Evolutionary conservation across 1,139 yeast genomes (phyloP).

Genomic region (Zhuliangozyma blackwelliae): DNA sequence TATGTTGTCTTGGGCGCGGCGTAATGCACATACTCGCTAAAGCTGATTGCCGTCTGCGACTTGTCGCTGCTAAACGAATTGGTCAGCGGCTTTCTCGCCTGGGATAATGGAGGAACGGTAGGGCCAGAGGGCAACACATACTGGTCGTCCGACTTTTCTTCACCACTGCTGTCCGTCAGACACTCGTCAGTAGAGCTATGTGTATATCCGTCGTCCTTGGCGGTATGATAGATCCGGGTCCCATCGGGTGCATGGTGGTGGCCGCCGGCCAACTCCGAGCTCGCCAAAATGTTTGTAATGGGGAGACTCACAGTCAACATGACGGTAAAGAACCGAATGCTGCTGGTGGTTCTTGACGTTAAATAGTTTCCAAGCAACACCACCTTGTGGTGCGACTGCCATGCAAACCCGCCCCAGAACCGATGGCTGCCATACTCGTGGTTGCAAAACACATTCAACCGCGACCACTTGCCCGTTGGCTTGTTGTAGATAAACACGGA

Average conservation of each 20-base stretch:
- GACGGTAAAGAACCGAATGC: slow-evolving; percentile 55
- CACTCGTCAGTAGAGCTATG: slow-evolving; percentile 5
- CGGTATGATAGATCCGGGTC: slow-evolving; percentile 14
- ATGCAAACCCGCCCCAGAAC: slow-evolving; percentile 63
- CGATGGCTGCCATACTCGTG: slow-evolving; percentile 55
- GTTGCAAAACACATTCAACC: slow-evolving; percentile 53
- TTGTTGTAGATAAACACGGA: slow-evolving; percentile 56
- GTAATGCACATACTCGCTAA: slow-evolving; percentile 71
- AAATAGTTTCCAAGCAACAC: slow-evolving; percentile 49
- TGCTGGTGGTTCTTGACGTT: slow-evolving; percentile 46
- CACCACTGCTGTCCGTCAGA: slow-evolving; percentile 15
- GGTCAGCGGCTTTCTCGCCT: slow-evolving; percentile 7
- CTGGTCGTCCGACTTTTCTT: slow-evolving; percentile 5
- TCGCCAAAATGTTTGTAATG: slow-evolving; percentile 54
- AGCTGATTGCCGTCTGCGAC: slow-evolving; percentile 32
- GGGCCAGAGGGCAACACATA: no score
- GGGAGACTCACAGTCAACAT: slow-evolving; percentile 63
- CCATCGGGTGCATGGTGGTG: slow-evolving; percentile 20
- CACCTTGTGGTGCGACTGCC: slow-evolving; percentile 74
- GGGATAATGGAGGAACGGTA: no score
- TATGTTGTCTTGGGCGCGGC: slow-evolving; percentile 67
- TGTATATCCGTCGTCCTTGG: no score
- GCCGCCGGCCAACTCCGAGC: slow-evolving; percentile 37
- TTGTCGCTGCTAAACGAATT: slow-evolving; percentile 11
- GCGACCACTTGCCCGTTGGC: slow-evolving; percentile 63